These are phyloP conservation scores for Didymella pinodella DNA, from an alignment of 2,329 filamentous ascomycete species.

Conservation along the genomic window DNA sequence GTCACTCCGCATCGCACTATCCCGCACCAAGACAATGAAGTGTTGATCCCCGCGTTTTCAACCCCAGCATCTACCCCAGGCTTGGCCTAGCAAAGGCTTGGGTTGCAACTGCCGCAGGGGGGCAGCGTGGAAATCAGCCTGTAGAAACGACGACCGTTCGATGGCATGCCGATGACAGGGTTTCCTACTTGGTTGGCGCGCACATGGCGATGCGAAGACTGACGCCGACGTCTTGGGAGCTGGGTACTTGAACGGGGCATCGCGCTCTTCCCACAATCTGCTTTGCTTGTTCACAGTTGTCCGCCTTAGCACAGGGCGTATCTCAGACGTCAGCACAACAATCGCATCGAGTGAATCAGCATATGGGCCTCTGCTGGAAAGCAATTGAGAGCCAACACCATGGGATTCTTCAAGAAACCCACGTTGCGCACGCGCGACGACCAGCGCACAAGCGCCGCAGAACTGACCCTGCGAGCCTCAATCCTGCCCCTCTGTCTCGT, in stretches of 20 bases:
- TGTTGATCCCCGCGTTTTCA: conserved; percentile 28
- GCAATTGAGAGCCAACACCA: conserved; percentile 14
- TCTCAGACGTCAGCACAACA: background rate
- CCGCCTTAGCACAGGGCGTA: background rate
- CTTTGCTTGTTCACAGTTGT: background rate
- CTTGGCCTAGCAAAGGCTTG: conserved; percentile 26
- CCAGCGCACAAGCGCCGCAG: conserved; percentile 62
- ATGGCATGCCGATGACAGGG: conserved; percentile 6
- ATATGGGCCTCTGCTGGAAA: background rate
- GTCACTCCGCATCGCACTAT: conserved; percentile 8
- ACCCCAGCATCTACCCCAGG: conserved; percentile 34
- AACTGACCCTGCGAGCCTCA: conserved; percentile 72
- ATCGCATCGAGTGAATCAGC: background rate
- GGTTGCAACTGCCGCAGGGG: conserved; percentile 25
- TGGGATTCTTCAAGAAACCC: conserved; percentile 44
- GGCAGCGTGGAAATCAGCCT: conserved; percentile 8
- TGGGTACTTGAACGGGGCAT: conserved; percentile 21
- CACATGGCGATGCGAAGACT: conserved; percentile 17
- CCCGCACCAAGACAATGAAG: conserved; percentile 18
- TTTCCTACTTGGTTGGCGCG: conserved; percentile 17
- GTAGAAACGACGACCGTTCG: conserved; percentile 11
- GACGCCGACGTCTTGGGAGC: conserved; percentile 13
- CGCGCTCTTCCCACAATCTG: background rate
- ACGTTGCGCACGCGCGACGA: conserved; percentile 47
- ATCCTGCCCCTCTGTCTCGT: conserved; percentile 72